Base-by-base conservation (phyloP, 495 filamentous ascomycete genomes). In the Penicillium bovifimosum region DNA sequence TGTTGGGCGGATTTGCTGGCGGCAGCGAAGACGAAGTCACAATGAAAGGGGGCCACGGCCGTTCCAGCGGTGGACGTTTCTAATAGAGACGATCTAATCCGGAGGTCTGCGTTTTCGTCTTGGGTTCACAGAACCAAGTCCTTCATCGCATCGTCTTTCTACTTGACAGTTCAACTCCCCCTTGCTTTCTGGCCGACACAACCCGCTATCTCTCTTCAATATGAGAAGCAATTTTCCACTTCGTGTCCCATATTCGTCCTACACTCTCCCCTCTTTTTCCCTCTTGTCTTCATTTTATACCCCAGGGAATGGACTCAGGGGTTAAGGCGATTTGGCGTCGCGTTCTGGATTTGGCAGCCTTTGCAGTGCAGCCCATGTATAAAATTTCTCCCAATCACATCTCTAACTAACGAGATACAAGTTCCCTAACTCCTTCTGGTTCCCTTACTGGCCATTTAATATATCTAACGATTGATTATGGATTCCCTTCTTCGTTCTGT, bases 1-100 rank as follows among this genome's bases (percentile, higher is more conserved):
- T 85, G 8, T 53, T 88, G 31, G 84, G 86, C 11, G 74, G 74
- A 29, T 65, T 72, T 8, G 61, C 66, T 5, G 66, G 58, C 2
- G 60, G 53, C 20, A 59, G 62, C 29, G 67, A 71, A 34, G 72
- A 75, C 6, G 71, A 72, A 27, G 52, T 65, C 11, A 68, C 68
- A 39, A 42, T 62, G 42, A 58, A 51, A n/a, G 64, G 52, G 27
- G 62, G 64, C 10, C 49, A 62, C 28, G 62, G 64, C 9, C 56
- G 62, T 9, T 52, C 59, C 20, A 71, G 64, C 39, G 67, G 71
- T 24, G 70, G 71, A 24, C 68, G 63, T 14, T 74, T 74, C 47
- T 74, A 63, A 52, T 31, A 10, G 2, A 41, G 24, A 2, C 9
- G 8, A 2, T 18, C n/a, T 24, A 8, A 7, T 10, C 9, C 14